Conservation (phyloP, 306 rosid genomes). For the Purshia tridentata region DNA sequence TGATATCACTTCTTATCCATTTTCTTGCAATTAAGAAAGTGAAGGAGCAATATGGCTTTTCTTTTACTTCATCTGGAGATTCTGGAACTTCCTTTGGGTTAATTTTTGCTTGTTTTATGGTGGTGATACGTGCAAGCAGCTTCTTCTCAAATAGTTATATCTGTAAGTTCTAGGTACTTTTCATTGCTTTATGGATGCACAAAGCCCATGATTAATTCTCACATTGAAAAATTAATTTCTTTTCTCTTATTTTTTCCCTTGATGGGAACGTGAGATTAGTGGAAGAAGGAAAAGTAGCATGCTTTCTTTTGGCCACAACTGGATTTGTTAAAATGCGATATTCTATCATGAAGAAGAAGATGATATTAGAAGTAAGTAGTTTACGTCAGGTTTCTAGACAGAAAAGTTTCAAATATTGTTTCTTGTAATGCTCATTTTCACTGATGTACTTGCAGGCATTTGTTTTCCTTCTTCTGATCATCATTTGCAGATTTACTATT, state of each 20-base stretch:
- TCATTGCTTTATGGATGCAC: constrained; percentile 2
- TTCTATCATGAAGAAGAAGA: constrained; percentile 54
- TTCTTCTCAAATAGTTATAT: constrained; percentile 90
- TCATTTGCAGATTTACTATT: constrained; percentile 71
- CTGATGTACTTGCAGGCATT: constrained; percentile 53
- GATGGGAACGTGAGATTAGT: constrained; percentile 50
- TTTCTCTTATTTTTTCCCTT: constrained; percentile 7
- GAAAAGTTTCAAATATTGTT: constrained; percentile 4
- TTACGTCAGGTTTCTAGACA: constrained; percentile 21
- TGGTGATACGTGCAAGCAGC: constrained; percentile 77
- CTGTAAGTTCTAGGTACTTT: constrained; percentile 56
- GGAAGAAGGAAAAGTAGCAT: constrained; percentile 97
- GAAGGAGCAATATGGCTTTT: constrained; percentile 44
- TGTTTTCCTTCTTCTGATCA: constrained; percentile 77
- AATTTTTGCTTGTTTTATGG: constrained; percentile 53
- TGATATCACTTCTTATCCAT: constrained; percentile 64
- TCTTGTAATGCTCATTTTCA: constrained; percentile 18
- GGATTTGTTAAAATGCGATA: constrained; percentile 65
- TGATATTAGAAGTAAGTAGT: constrained; percentile 60
- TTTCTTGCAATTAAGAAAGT: constrained; percentile 52
- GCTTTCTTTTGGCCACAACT: constrained; percentile 89
- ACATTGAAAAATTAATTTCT: constrained; percentile 22
- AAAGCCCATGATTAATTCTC: constrained; percentile 15
- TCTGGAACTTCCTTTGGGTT: constrained; percentile 44
- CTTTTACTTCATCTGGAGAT: constrained; percentile 42